Conservation (phyloP, 2,329 filamentous ascomycete species). For the Xylaria sp. region DNA sequence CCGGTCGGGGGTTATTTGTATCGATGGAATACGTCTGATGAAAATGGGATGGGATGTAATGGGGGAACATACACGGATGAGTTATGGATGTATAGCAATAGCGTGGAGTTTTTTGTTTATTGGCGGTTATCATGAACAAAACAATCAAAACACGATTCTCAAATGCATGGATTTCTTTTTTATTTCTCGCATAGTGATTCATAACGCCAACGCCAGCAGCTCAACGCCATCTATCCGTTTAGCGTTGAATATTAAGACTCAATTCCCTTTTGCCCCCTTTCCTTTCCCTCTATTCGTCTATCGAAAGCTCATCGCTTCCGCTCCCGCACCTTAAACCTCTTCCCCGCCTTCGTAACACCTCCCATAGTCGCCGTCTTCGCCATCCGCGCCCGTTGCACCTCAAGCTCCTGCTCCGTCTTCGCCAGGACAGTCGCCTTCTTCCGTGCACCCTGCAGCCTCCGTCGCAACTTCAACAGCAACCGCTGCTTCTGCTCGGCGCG, state of each 20-base stretch:
- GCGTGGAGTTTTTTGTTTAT: constrained; percentile 1
- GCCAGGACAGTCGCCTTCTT: constrained; percentile 51
- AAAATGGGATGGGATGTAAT: constrained; percentile 11
- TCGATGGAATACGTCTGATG: background rate
- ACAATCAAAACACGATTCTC: background rate
- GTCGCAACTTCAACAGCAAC: constrained; percentile 40
- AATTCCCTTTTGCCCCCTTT: background rate
- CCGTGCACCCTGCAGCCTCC: constrained; percentile 45
- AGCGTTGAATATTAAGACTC: constrained; percentile 1
- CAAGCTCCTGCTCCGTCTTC: constrained; percentile 53
- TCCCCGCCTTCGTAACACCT: constrained; percentile 53
- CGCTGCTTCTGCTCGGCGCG: constrained; percentile 39
- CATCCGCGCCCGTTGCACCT: constrained; percentile 57
- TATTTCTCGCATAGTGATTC: constrained; percentile 8
- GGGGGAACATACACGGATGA: background rate
- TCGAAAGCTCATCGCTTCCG: constrained; percentile 49
- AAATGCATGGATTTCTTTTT: constrained; percentile 3
- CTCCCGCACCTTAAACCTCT: constrained; percentile 58
- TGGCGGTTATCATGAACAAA: constrained; percentile 2
- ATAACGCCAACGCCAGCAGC: constrained; percentile 3
- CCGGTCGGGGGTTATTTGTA: background rate
- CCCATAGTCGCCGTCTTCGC: constrained; percentile 59
- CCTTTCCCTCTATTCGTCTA: background rate
- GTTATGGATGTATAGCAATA: constrained; percentile 10
- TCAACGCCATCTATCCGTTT: constrained; percentile 11